Evolutionary conservation across 2,329 filamentous ascomycete genomes (phyloP).

Genomic region (Fusarium nisikadoi): DNA sequence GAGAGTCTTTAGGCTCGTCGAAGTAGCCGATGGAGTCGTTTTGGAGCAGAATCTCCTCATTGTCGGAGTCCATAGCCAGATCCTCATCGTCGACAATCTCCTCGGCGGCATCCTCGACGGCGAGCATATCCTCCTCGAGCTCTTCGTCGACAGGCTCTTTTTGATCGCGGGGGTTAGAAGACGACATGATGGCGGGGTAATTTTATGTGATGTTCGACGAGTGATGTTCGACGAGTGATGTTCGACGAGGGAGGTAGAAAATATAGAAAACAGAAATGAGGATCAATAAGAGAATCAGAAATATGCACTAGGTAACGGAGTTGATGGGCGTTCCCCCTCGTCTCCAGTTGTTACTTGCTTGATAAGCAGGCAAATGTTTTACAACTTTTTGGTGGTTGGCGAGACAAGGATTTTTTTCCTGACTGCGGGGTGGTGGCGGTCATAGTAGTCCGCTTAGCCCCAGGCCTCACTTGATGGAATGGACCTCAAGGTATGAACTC

Average conservation of each 20-base stretch:
- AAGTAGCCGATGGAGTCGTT: conserved; percentile 97
- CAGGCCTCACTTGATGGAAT: not conserved
- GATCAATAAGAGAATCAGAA: not conserved
- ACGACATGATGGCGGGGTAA: conserved; percentile 48
- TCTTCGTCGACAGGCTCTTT: conserved; percentile 42
- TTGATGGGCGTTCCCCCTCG: not conserved
- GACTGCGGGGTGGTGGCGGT: conserved; percentile 44
- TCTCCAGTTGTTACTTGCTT: conserved; percentile 40
- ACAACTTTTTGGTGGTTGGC: conserved; percentile 28
- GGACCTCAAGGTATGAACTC: not conserved
- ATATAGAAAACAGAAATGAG: not conserved
- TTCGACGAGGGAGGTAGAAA: not conserved
- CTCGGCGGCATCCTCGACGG: conserved; percentile 74
- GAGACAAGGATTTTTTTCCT: conserved; percentile 39
- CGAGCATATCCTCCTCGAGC: conserved; percentile 54
- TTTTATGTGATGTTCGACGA: conserved; percentile 11
- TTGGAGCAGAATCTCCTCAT: conserved; percentile 81
- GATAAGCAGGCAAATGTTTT: conserved; percentile 44
- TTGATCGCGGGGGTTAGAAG: conserved; percentile 42
- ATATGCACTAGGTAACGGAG: not conserved
- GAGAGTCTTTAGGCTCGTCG: conserved; percentile 87
- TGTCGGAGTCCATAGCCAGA: conserved; percentile 82
- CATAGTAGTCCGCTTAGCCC: conserved; percentile 19
- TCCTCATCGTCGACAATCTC: conserved; percentile 79
- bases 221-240: not conserved